phyloP scores from a whole-genome alignment of 306 rosid species.

The Trifolium repens region DNA sequence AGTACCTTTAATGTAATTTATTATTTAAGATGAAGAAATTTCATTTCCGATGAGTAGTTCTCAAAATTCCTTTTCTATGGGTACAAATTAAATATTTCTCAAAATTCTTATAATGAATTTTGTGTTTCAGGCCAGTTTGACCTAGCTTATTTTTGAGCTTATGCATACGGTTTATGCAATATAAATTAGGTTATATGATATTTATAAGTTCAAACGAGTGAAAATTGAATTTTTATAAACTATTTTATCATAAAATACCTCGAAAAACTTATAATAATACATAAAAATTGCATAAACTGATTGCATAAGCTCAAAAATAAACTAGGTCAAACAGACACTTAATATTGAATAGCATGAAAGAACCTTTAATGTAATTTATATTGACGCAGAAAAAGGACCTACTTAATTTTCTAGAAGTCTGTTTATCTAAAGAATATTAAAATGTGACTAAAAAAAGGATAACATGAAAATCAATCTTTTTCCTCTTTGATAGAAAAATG shows the following conservation, averaged over 20 bases:
- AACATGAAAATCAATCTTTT: neutral
- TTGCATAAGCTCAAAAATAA: too few relatives aligned
- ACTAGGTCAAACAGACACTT: too few relatives aligned
- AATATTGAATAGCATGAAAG: constrained; percentile 23
- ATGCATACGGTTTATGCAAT: too few relatives aligned
- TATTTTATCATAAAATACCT: too few relatives aligned
- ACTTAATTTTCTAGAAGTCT: neutral
- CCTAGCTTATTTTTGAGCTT: too few relatives aligned
- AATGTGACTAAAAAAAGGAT: neutral
- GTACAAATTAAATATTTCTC: neutral
- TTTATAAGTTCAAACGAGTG: too few relatives aligned
- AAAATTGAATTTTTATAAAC: too few relatives aligned
- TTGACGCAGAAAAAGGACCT: neutral
- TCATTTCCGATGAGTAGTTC: constrained; percentile 17
- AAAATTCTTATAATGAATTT: constrained; percentile 23
- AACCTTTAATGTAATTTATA: constrained; percentile 5
- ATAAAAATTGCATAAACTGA: too few relatives aligned
- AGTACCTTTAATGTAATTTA: constrained; percentile 11
- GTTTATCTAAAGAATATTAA: neutral
- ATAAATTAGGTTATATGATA: too few relatives aligned
- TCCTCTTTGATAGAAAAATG: neutral
- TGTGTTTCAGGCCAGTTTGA: neutral
- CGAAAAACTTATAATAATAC: too few relatives aligned
- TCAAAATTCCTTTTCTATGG: neutral
- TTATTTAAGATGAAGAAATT: neutral